Conservation (phyloP, 306 rosid genomes). For the Chamaecrista fasciculata region DNA sequence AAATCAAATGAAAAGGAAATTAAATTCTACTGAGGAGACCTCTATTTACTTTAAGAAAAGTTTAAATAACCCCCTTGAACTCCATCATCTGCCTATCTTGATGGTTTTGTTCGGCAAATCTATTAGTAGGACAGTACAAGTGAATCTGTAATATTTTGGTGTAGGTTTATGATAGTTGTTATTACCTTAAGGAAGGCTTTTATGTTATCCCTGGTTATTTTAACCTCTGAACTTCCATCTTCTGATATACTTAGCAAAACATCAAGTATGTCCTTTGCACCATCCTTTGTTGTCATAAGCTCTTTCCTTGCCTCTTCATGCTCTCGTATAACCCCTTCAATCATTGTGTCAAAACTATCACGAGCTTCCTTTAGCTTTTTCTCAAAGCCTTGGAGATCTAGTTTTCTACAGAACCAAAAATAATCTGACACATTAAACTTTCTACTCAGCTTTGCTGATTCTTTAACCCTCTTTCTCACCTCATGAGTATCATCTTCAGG, state of each 20-base stretch:
- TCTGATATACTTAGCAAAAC: slow-evolving; percentile 22
- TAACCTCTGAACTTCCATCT: slow-evolving; percentile 32
- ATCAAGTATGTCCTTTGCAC: neutral
- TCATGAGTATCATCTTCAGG: slow-evolving; percentile 33
- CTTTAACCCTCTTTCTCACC: slow-evolving; percentile 14
- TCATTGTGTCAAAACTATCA: slow-evolving; percentile 35
- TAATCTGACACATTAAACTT: slow-evolving; percentile 29
- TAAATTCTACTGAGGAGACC: too few relatives aligned
- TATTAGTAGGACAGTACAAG: neutral
- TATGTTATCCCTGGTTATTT: slow-evolving; percentile 40
- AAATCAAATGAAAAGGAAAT: neutral
- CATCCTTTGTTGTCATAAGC: neutral
- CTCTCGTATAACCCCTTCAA: slow-evolving; percentile 53
- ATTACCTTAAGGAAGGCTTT: slow-evolving; percentile 41
- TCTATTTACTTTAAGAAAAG: too few relatives aligned
- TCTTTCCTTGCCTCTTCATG: slow-evolving; percentile 45
- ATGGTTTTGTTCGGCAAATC: neutral
- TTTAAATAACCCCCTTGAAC: too few relatives aligned
- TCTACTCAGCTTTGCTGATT: slow-evolving; percentile 15
- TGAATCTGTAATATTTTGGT: slow-evolving; percentile 5
- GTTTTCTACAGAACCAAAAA: slow-evolving; percentile 36
- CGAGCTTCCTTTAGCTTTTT: slow-evolving; percentile 40
- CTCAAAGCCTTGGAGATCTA: slow-evolving; percentile 42
- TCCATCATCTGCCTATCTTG: too few relatives aligned
- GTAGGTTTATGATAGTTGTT: neutral